These are phyloP conservation scores for Penicillium occitanis DNA, from an alignment of 2,329 filamentous ascomycete species.

Conservation along the genomic window DNA sequence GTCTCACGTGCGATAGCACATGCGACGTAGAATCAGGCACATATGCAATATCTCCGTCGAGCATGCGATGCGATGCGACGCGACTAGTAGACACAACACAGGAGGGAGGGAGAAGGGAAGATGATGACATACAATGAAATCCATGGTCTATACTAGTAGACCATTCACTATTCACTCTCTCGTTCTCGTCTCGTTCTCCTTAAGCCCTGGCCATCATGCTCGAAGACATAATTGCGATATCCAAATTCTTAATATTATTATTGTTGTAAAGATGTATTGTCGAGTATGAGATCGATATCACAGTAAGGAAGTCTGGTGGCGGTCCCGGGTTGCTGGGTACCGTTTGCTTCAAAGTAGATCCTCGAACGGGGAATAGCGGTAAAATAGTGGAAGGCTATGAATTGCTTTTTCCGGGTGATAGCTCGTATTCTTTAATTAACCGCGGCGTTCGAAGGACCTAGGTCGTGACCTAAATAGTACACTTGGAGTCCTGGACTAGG, in stretches of 20 bases:
- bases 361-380: conserved; percentile 7
- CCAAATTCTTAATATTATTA: neutral
- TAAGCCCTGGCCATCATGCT: conserved; percentile 12
- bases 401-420: conserved; percentile 11
- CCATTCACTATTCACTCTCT: conserved; percentile 3
- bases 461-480: neutral
- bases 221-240: neutral
- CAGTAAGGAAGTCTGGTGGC: neutral
- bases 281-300: neutral
- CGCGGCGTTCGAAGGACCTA: neutral
- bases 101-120: conserved; percentile 11
- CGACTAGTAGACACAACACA: conserved; percentile 8
- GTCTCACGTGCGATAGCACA: conserved; percentile 8
- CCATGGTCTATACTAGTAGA: conserved; percentile 32
- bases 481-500: neutral
- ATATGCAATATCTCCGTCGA: neutral
- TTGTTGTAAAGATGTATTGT: neutral
- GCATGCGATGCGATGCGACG: neutral
- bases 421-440: conserved; percentile 11
- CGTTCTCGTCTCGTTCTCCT: conserved; percentile 3
- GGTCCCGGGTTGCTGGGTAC: conserved; percentile 3
- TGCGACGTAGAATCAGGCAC: neutral
- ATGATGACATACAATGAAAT: conserved; percentile 44
- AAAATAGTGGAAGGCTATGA: neutral
- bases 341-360: conserved; percentile 7